Conservation (phyloP, 2,329 filamentous ascomycete genomes). For the Nemania diffusa region DNA sequence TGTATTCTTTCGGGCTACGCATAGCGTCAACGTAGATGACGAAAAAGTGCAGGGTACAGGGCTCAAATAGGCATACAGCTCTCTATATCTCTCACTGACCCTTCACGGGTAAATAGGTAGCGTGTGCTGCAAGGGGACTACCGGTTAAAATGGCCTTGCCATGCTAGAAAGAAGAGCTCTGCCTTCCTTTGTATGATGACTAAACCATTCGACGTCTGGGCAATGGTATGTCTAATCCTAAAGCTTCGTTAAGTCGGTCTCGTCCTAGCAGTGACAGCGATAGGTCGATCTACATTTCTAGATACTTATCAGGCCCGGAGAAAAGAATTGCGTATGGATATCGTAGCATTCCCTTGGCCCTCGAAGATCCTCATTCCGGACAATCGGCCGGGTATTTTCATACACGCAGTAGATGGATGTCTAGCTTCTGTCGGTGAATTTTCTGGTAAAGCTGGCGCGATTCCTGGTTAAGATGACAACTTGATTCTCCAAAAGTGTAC, state of each 20-base stretch:
- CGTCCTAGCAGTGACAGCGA: background rate
- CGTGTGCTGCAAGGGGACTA: background rate
- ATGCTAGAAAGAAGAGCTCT: background rate
- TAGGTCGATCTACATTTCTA: constrained; percentile 12
- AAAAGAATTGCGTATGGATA: background rate
- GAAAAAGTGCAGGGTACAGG: background rate
- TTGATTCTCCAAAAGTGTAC: background rate
- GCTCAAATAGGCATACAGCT: background rate
- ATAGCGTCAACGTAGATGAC: constrained; percentile 12
- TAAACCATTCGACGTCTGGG: background rate
- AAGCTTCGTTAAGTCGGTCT: background rate
- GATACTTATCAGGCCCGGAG: constrained; percentile 17
- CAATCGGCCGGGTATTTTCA: background rate
- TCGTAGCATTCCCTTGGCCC: constrained; percentile 5
- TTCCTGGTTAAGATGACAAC: constrained; percentile 8
- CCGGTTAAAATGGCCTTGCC: constrained; percentile 13
- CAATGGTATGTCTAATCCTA: background rate
- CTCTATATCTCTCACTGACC: constrained; percentile 7
- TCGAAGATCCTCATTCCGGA: constrained; percentile 7
- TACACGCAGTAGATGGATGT: background rate
- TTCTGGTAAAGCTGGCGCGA: background rate
- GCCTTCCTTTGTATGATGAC: background rate
- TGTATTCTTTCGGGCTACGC: background rate
- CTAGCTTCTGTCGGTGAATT: background rate
- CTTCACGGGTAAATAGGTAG: constrained; percentile 25